A percentile compares a stretch with the other conserved stretches of the same genome.
phyloP scores from a whole-genome alignment of 345 rosid species.

The Firmiana major region DNA sequence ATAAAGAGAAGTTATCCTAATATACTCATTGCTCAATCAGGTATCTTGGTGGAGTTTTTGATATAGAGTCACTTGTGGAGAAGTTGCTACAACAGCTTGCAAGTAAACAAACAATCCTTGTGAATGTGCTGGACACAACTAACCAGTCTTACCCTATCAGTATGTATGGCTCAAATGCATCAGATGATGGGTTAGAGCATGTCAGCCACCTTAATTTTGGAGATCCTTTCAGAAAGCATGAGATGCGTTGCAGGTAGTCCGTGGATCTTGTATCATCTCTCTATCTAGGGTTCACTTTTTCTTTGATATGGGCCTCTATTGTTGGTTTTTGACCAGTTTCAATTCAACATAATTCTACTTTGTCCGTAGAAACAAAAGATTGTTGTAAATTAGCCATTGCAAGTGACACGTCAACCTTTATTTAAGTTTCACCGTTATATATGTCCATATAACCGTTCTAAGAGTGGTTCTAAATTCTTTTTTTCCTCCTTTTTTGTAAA shows the following conservation, averaged over 20 bases:
- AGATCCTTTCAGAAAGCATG: constrained; percentile 89
- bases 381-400: background rate
- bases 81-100: constrained; percentile 95
- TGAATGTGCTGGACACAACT: constrained; percentile 80
- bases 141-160: constrained; percentile 71
- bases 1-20: constrained; percentile 6
- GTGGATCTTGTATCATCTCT: constrained; percentile 8
- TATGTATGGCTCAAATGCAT: constrained; percentile 82
- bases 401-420: background rate
- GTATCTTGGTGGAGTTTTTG: constrained; percentile 92
- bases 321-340: background rate
- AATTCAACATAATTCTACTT: background rate
- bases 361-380: background rate
- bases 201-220: constrained; percentile 78
- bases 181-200: constrained; percentile 53
- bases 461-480: background rate
- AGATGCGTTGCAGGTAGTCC: constrained; percentile 92
- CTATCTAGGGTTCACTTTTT: background rate
- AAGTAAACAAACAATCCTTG: constrained; percentile 87
- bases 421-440: background rate
- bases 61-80: constrained; percentile 86
- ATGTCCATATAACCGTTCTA: background rate
- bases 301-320: constrained; percentile 1
- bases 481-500: background rate
- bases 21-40: constrained; percentile 36